Evolutionary conservation across 1,284 basidiomycete genomes (phyloP).

Genomic region (Coniferiporia weirii): DNA sequence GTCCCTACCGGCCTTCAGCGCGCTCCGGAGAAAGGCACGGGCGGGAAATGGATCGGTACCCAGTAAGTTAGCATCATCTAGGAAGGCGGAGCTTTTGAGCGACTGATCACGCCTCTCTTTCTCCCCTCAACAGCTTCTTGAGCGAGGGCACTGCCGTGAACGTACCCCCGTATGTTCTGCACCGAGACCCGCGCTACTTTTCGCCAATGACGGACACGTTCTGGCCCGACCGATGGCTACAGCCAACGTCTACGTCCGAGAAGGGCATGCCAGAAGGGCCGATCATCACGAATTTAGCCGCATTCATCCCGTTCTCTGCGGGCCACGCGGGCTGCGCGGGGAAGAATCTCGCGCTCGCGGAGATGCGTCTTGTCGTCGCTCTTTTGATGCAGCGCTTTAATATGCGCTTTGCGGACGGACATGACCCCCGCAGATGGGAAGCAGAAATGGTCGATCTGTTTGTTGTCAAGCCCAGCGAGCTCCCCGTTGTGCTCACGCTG

Average conservation of each 20-base stretch:
- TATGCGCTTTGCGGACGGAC: slow-evolving; percentile 8
- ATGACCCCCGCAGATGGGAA: slow-evolving; percentile 4
- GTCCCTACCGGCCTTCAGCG: slow-evolving; percentile 13
- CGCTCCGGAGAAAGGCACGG: slow-evolving; percentile 15
- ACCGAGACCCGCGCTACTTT: slow-evolving; percentile 37
- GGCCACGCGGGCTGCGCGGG: slow-evolving; percentile 33
- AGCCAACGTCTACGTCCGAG: neutral
- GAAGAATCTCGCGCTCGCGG: slow-evolving; percentile 30
- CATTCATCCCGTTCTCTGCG: slow-evolving; percentile 31
- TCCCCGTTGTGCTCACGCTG: slow-evolving; percentile 6
- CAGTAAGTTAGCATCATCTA: slow-evolving; percentile 4
- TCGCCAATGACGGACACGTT: slow-evolving; percentile 34
- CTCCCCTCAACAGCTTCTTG: slow-evolving; percentile 34
- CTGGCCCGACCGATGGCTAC: slow-evolving; percentile 40
- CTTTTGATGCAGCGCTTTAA: slow-evolving; percentile 29
- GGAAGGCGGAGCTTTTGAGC: neutral
- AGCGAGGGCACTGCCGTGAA: slow-evolving; percentile 45
- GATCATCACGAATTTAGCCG: slow-evolving; percentile 33
- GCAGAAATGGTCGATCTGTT: slow-evolving; percentile 6
- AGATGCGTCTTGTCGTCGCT: slow-evolving; percentile 28
- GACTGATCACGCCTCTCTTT: neutral
- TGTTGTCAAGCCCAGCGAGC: slow-evolving; percentile 5
- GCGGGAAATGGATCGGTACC: slow-evolving; percentile 15
- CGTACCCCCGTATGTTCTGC: slow-evolving; percentile 43
- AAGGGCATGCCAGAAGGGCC: neutral